Percentiles rank a stretch among this genome's conserved stretches.
Conservation (phyloP, 805 yeast genomes). For the Ogataea corticis region DNA sequence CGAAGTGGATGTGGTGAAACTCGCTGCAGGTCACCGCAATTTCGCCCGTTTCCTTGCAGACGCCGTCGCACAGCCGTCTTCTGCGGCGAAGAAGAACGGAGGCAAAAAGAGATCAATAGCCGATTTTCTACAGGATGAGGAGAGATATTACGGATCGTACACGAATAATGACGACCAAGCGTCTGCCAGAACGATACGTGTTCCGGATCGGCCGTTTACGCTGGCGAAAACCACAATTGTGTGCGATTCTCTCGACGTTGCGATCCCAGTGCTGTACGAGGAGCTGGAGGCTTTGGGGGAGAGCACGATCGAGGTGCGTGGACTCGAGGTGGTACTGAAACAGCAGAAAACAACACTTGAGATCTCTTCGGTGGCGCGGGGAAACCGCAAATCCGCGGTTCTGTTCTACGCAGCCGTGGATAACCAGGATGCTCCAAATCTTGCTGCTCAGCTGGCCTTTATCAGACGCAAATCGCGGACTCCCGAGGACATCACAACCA, state of each 20-base stretch:
- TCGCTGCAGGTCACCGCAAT: neutral
- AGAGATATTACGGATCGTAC: constrained; percentile 15
- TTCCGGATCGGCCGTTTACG: neutral
- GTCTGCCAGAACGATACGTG: neutral
- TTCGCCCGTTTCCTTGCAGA: constrained; percentile 5
- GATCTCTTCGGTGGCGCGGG: constrained; percentile 6
- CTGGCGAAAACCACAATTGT: constrained; percentile 8
- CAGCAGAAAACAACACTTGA: constrained; percentile 7
- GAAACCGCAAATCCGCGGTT: constrained; percentile 8
- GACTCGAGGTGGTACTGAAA: constrained; percentile 14
- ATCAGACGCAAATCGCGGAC: constrained; percentile 6
- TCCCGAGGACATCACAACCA: neutral
- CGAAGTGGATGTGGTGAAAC: neutral
- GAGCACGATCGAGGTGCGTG: constrained; percentile 1
- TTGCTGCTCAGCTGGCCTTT: constrained; percentile 15
- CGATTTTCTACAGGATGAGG: constrained; percentile 19
- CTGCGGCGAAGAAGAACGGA: constrained; percentile 5
- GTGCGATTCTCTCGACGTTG: constrained; percentile 6
- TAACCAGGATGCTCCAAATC: constrained; percentile 12
- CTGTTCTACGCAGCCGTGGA: constrained; percentile 7
- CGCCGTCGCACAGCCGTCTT: neutral
- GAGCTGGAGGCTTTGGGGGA: constrained; percentile 1
- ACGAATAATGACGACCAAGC: constrained; percentile 1
- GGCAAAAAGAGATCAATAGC: constrained; percentile 18
- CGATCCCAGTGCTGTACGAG: neutral